Base-by-base conservation (phyloP, 2,329 filamentous ascomycete species). In the Epichloe glyceriae region DNA sequence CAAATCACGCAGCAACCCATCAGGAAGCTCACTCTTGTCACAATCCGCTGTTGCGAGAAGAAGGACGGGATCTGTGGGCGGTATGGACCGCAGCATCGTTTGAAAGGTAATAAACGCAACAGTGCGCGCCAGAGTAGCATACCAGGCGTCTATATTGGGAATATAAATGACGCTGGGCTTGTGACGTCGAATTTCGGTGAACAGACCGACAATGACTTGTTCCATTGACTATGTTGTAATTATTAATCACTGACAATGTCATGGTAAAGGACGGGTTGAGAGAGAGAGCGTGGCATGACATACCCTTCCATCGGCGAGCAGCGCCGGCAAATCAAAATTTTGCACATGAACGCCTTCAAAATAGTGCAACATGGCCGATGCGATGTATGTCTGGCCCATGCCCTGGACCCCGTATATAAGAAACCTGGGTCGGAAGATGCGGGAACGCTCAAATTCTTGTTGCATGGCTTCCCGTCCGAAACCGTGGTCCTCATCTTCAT, bases 111-210 rank as follows among this genome's bases (percentile, higher is more conserved):
- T 83, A 50, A 95, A 80, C 3, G 83, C 80, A 39, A 88, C 71
- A 0, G 86, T 83, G 7, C 71, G 70, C n/a, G 66, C 63, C 17
- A 84, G 61, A 26, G 74, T 76, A 17, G 78, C 70, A 62, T 88
- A 91, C 93, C 93, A 98, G 7, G 84, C 78, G 57, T 95, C 86
- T 46, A 97, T 80, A 57, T 89, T 85, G 2, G 93, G 91, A 42
- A 98, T 86, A 67, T 90, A 97, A 48, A 98, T 93, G 38, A 97
- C 88, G 64, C 89, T 94, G 0, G 93, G 93, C 65, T 95, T 96
- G 64, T 96, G 89, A 38, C 90, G 83, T 65, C 91, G 88, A 38
- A 95, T 87, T 69, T 97, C 93, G 1, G 87, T 83, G 62, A 98
- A 97, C 7, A 95, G 75, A 57, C 90, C 84, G 12, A 95, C 88